These are phyloP conservation scores for Tothia fuscella DNA, from an alignment of 2,329 filamentous ascomycete genomes.

Conservation along the genomic window DNA sequence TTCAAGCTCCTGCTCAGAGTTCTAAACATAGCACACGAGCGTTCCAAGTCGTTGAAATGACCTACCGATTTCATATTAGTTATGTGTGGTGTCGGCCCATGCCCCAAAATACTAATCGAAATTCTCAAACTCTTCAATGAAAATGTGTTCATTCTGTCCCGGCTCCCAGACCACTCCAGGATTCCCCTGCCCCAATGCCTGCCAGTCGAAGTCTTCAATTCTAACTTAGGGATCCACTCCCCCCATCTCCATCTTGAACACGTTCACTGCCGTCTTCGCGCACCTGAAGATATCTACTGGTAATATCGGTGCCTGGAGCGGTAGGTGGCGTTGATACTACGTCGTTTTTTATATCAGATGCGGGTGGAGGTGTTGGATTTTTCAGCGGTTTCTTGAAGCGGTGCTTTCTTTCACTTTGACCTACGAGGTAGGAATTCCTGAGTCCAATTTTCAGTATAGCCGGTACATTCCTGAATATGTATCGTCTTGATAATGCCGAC, in stretches of 20 bases:
- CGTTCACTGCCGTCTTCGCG: background rate
- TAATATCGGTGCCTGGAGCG: background rate
- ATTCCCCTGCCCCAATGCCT: constrained; percentile 60
- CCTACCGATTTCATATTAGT: constrained; percentile 64
- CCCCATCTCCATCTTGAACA: constrained; percentile 14
- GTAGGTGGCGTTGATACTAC: background rate
- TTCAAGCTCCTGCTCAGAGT: constrained; percentile 59
- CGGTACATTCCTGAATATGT: too few relatives aligned
- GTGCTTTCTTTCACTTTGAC: too few relatives aligned
- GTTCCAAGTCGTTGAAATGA: constrained; percentile 72
- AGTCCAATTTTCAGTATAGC: too few relatives aligned
- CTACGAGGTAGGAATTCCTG: too few relatives aligned
- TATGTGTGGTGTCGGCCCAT: constrained; percentile 63
- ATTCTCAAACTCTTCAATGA: constrained; percentile 54
- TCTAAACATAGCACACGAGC: constrained; percentile 60
- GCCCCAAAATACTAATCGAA: constrained; percentile 58
- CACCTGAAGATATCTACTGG: background rate
- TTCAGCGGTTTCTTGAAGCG: background rate
- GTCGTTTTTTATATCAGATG: background rate
- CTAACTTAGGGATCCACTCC: constrained; percentile 16
- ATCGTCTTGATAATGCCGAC: too few relatives aligned
- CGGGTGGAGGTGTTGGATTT: background rate
- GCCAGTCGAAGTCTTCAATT: constrained; percentile 60
- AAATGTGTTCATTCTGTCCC: constrained; percentile 49
- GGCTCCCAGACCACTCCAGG: constrained; percentile 51